These are phyloP conservation scores for Physaria fendleri DNA, from an alignment of 345 rosid genomes.

Conservation along the genomic window DNA sequence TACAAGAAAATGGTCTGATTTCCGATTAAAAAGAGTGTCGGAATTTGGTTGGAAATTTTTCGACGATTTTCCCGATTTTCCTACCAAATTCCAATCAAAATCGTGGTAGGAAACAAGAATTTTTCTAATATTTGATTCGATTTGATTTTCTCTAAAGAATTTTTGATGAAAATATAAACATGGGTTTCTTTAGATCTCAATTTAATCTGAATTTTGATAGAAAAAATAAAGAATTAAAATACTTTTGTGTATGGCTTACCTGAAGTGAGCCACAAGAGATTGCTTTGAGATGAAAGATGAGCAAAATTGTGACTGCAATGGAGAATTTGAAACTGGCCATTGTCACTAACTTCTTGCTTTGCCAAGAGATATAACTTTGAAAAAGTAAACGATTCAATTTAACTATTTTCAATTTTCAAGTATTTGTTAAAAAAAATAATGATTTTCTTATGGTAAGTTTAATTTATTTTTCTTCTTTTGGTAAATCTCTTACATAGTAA, in stretches of 20 bases:
- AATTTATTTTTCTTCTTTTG: not conserved
- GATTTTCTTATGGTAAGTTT: not conserved
- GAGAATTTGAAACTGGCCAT: constrained; percentile 17
- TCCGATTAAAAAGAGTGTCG: no score
- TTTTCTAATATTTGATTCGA: no score
- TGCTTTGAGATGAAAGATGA: constrained; percentile 6
- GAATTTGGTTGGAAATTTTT: no score
- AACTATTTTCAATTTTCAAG: not conserved
- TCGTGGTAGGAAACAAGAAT: no score
- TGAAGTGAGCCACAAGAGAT: constrained; percentile 1
- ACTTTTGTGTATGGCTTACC: constrained; percentile 2
- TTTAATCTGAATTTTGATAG: not conserved
- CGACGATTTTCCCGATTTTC: no score
- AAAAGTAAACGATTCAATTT: not conserved
- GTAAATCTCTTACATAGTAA: not conserved
- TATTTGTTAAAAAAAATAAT: not conserved
- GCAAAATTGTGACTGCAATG: not conserved
- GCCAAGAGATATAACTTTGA: not conserved
- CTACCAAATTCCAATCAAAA: no score
- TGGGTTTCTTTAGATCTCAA: constrained; percentile 2
- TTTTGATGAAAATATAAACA: no score
- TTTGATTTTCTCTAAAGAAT: not conserved
- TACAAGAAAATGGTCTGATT: no score
- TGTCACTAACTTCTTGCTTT: not conserved
- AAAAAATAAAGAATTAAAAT: not conserved